Evolutionary conservation across 2,329 filamentous ascomycete species (phyloP), one percentile per base, ranked within the genome.

Genomic region (Pseudovirgaria hyperparasitica): DNA sequence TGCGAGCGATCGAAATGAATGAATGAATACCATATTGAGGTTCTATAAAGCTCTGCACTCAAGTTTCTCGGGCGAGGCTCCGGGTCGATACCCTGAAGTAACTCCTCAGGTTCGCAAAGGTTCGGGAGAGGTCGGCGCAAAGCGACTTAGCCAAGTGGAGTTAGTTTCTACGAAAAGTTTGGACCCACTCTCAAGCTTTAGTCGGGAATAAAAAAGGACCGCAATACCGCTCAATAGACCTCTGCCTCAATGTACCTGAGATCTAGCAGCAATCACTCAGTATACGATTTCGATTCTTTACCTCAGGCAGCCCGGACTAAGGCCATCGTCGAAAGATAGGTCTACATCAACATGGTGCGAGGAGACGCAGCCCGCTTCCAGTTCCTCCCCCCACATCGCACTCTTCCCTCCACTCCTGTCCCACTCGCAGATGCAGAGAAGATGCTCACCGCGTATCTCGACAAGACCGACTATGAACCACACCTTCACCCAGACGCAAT

Each of bases 401-500:
- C 51, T 35, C 29, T 54, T 26, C 41, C 45, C 25, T 37, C 37
- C 22, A 33, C 30, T 11, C 40, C 47, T 19, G 42, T 62, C 32
- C 40, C 50, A 16, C 38, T 45, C 23, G 19, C 39, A 8, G 33
- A 34, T 20, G 58, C 60, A 22, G 49, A 51, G 18, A 19, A 28
- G 4, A 39, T 48, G 11, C 42, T 66, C 13, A 37, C 53, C 11
- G 43, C 42, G 30, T 65, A 58, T 46, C 47, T 65, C 21, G 20
- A 39, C 20, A 41, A 49, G 37, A 54, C 57, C 3, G 46, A 54
- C 31, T 42, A 43, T 5, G 43, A 53, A 31, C 45, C 61, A n/a
- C 51, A 61, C 40, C 48, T 64, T 6, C 62, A 66, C 40, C 63
- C 63, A 0, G 62, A 65, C 33, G 55, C 58, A 20, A 45, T 57